phyloP scores from a whole-genome alignment of 2,329 filamentous ascomycete species.

The Blastomyces parvus region DNA sequence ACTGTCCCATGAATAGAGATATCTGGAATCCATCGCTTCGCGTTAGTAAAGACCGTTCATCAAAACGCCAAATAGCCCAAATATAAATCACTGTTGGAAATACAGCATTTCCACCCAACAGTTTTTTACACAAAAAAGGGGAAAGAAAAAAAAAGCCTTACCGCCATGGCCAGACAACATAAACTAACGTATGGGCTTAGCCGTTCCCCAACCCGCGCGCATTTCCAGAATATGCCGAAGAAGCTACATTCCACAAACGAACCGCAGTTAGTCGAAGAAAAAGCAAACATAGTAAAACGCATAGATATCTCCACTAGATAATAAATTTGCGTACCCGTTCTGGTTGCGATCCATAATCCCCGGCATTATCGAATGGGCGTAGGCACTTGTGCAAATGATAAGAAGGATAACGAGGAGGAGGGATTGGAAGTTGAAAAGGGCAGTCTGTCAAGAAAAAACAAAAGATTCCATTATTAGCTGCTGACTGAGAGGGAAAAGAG shows the following conservation, averaged over 20 bases:
- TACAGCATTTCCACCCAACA: neutral
- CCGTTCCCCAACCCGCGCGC: slow-evolving; percentile 80
- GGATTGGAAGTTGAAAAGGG: slow-evolving; percentile 98
- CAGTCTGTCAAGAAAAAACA: slow-evolving; percentile 51
- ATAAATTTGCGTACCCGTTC: slow-evolving; percentile 55
- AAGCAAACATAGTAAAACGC: neutral
- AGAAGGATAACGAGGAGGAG: slow-evolving; percentile 89
- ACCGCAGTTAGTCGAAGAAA: slow-evolving; percentile 9
- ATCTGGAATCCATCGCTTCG: slow-evolving; percentile 7
- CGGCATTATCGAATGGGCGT: slow-evolving; percentile 83
- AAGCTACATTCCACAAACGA: slow-evolving; percentile 41
- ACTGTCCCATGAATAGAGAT: slow-evolving; percentile 19
- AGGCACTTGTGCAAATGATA: slow-evolving; percentile 90
- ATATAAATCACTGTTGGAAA: neutral
- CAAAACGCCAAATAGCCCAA: neutral
- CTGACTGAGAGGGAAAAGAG: neutral
- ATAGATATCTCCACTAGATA: neutral
- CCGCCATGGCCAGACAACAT: slow-evolving; percentile 89
- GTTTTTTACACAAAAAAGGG: too few relatives aligned
- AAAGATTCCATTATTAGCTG: neutral
- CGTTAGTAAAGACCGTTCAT: neutral
- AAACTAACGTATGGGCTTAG: slow-evolving; percentile 92
- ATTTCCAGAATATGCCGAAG: slow-evolving; percentile 91
- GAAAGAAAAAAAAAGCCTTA: slow-evolving; percentile 37
- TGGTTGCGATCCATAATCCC: slow-evolving; percentile 87